A percentile compares a stretch with the other conserved stretches of the same genome.
Evolutionary conservation across 169 alveolate species (phyloP).

Genomic region (Eimeria maxima): DNA sequence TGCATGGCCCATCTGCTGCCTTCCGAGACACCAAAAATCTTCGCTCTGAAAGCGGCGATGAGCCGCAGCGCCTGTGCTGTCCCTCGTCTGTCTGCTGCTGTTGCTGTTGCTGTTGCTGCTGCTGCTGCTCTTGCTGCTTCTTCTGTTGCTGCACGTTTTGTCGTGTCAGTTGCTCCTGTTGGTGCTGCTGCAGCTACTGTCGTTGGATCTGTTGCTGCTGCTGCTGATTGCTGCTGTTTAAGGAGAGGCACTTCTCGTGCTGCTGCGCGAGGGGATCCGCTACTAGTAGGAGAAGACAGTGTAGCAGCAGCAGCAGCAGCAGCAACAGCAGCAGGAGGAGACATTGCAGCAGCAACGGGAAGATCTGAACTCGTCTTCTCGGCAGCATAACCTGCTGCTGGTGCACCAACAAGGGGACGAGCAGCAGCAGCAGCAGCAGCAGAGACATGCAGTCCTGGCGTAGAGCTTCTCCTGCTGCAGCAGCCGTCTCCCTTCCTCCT

Average conservation of each 20-base stretch:
- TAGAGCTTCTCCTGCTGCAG: background rate
- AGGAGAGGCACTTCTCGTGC: background rate
- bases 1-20: too few species aligned
- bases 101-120: background rate
- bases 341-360: background rate
- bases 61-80: slow-evolving; percentile 17
- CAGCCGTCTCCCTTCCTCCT: background rate
- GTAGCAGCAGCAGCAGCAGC: background rate
- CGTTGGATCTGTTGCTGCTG: background rate
- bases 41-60: background rate
- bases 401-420: background rate
- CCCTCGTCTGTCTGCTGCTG: background rate
- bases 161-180: background rate
- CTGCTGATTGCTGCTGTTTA: background rate
- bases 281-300: background rate
- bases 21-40: background rate
- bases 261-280: background rate
- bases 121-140: too few species aligned
- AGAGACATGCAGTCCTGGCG: background rate
- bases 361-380: too few species aligned
- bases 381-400: background rate
- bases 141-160: background rate
- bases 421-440: background rate
- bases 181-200: background rate
- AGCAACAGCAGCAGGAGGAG: slow-evolving; percentile 36